Base-by-base conservation (phyloP, 2,329 filamentous ascomycete species). In the Akanthomyces uredinophilus region DNA sequence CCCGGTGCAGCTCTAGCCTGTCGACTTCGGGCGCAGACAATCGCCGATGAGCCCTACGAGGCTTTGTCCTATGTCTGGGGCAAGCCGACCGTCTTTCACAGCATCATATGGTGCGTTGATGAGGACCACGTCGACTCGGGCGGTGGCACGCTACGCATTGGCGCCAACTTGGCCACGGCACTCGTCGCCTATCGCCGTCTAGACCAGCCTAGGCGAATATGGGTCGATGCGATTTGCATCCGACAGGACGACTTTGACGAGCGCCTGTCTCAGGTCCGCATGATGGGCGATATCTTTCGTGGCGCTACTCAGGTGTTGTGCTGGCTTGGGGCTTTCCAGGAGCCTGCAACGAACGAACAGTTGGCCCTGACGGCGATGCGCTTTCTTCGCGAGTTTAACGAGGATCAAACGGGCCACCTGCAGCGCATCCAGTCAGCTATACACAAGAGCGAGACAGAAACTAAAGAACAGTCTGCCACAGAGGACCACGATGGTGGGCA, bases 141-240 rank as follows among this genome's bases (percentile, higher is more conserved):
- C 5, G 20, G 14, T 20, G 61, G 61, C n/a, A 20, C 50, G 14
- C 35, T 64, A 32, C 47, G 20, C 24, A 61, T 64, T 52, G 54
- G 56, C 7, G 60, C 54, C 13, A 64, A 64, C 24, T 29, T 64
- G 39, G 49, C 55, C 35, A 58, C 35, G 18, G 63, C 63, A 2
- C 63, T 64, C n/a, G 39, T 22, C 18, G 60, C 60, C 20, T 62
- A 62, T 47, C 60, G 63, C 22, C 54, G 18, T 22, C 1, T 13
- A 22, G 41, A 53, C 13, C 22, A 16, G 22, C 16, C 56, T 6
- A 37, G 49, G 29, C 35, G 51, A 8, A 60, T 68, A 3, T 68
- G 67, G 67, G 54, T 65, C 14, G 66, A 68, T 47, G 66, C 67
- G 10, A 58, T 67, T 1, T 68, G 65, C 47, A 68, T 68, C 43